Percentiles rank a stretch among this genome's conserved stretches.
These are phyloP conservation scores for Ceratocystis ficicola DNA, from an alignment of 2,329 filamentous ascomycete species.

Conservation along the genomic window DNA sequence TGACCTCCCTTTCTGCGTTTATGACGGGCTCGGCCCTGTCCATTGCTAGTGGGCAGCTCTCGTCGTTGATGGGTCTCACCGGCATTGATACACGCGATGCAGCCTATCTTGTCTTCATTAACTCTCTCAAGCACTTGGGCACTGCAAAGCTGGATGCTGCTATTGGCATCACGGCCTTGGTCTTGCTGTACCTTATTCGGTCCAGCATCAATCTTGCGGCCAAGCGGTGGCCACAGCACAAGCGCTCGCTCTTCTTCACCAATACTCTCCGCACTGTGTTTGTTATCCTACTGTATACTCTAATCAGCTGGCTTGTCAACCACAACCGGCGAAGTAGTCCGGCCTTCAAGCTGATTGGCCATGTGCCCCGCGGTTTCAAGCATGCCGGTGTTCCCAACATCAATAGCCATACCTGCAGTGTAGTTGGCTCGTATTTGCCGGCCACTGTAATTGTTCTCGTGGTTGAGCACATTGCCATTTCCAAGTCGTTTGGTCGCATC, in stretches of 20 bases:
- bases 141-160: conserved; percentile 64
- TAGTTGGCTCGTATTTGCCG: conserved; percentile 55
- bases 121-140: conserved; percentile 62
- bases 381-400: conserved; percentile 55
- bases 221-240: conserved; percentile 54
- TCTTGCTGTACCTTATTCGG: conserved; percentile 66
- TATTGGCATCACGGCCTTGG: conserved; percentile 72
- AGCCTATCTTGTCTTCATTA: conserved; percentile 73
- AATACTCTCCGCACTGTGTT: conserved; percentile 83
- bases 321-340: conserved; percentile 50
- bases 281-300: conserved; percentile 80
- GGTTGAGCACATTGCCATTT: conserved; percentile 72
- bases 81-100: conserved; percentile 62
- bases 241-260: conserved; percentile 77
- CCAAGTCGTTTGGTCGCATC: conserved; percentile 67
- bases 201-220: conserved; percentile 51
- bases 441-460: conserved; percentile 65
- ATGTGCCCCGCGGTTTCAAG: conserved; percentile 70
- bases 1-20: conserved; percentile 83
- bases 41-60: conserved; percentile 75
- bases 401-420: conserved; percentile 46
- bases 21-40: conserved; percentile 93
- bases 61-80: conserved; percentile 65
- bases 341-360: conserved; percentile 60
- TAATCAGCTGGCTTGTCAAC: conserved; percentile 81